Conservation (phyloP, 306 rosid genomes). For the Cyclanthera cordifolia region DNA sequence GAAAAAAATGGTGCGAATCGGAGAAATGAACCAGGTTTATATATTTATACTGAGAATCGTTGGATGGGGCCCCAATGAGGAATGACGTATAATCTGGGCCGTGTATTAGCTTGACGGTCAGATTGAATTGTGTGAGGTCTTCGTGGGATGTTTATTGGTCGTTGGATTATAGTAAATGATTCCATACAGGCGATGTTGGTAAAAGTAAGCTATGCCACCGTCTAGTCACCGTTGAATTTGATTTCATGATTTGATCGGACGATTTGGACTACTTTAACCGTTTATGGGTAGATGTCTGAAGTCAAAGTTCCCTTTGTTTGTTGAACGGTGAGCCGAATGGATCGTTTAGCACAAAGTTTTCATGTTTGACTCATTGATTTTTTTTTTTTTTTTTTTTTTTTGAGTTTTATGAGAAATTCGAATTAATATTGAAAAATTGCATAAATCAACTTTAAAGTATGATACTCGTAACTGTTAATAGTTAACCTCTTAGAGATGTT, state of each 20-base stretch:
- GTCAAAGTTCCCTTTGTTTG: too few relatives aligned
- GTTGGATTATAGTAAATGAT: constrained; percentile 29
- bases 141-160: constrained; percentile 35
- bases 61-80: constrained; percentile 9
- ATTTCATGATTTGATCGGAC: background rate
- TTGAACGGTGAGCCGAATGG: too few relatives aligned
- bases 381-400: too few relatives aligned
- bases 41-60: constrained; percentile 17
- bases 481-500: too few relatives aligned
- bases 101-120: constrained; percentile 24
- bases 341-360: too few relatives aligned
- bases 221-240: constrained; percentile 6
- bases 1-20: constrained; percentile 6
- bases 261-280: background rate
- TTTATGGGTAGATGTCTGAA: background rate
- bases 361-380: too few relatives aligned
- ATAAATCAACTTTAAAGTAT: too few relatives aligned
- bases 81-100: constrained; percentile 17
- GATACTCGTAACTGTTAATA: too few relatives aligned
- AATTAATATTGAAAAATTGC: too few relatives aligned
- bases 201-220: background rate
- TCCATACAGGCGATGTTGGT: background rate
- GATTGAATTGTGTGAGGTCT: constrained; percentile 20
- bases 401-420: too few relatives aligned
- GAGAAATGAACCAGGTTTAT: constrained; percentile 17